A percentile compares a stretch with the other conserved stretches of the same genome.
phyloP scores from a whole-genome alignment of 2,329 filamentous ascomycete species.

The Sclerotinia glacialis region DNA sequence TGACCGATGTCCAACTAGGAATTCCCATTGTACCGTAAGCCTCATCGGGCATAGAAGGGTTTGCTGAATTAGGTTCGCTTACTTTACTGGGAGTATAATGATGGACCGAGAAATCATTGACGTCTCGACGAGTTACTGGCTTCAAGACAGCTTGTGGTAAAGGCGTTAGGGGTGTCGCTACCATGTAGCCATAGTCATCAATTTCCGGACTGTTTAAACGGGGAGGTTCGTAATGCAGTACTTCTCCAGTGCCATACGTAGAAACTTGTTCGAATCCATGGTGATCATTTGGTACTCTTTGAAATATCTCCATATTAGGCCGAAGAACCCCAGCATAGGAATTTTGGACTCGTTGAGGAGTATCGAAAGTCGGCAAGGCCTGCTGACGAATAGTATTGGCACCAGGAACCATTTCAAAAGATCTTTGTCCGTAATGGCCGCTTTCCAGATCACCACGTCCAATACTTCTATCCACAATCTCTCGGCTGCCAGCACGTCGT shows the following conservation, averaged over 20 bases:
- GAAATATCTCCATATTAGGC: not conserved
- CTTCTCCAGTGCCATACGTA: not conserved
- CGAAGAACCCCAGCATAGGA: not conserved
- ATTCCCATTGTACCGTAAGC: not conserved
- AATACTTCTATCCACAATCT: not conserved
- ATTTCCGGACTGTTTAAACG: not conserved
- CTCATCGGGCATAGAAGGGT: no score
- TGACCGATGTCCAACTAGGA: not conserved
- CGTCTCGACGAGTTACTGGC: not conserved
- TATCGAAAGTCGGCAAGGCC: not conserved
- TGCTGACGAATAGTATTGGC: not conserved
- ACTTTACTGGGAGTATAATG: not conserved
- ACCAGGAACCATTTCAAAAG: conserved; percentile 1
- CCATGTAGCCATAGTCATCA: not conserved
- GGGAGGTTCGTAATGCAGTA: not conserved
- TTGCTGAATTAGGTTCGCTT: not conserved
- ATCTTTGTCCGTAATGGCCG: not conserved
- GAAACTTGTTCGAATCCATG: not conserved
- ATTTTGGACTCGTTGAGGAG: not conserved
- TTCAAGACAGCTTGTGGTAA: not conserved
- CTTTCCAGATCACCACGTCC: not conserved
- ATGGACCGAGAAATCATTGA: not conserved
- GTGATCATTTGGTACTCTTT: not conserved
- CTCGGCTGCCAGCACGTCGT: not conserved
- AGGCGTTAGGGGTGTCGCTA: not conserved